Percentiles rank a stretch among this genome's conserved stretches.
Evolutionary conservation across 345 rosid species (phyloP).

Genomic region (Aethionema arabicum): DNA sequence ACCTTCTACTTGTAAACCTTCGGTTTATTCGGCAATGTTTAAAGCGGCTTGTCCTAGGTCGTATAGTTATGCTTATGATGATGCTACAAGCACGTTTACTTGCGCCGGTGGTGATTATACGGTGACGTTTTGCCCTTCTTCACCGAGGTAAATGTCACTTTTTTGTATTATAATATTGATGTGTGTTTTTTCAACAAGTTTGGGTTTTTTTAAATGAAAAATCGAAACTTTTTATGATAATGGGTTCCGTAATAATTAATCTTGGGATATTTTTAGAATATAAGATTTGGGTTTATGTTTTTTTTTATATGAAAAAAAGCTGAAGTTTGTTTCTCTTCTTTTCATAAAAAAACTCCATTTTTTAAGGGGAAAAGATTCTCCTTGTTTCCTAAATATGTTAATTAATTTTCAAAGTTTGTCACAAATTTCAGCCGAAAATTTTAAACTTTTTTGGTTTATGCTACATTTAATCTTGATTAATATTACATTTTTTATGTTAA

Average conservation of each 20-base stretch:
- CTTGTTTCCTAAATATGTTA: not conserved
- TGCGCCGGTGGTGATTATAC: slow-evolving; percentile 88
- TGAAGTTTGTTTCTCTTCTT: slow-evolving; percentile 37
- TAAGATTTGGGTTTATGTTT: slow-evolving; percentile 7
- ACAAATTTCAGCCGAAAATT: slow-evolving; percentile 4
- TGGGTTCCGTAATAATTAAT: slow-evolving; percentile 26
- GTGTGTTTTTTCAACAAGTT: slow-evolving; percentile 12
- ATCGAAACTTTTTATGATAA: not conserved
- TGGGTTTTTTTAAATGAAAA: not conserved
- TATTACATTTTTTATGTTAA: not conserved
- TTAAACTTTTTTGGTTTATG: not conserved
- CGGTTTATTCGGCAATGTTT: slow-evolving; percentile 86
- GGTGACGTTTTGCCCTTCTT: slow-evolving; percentile 90
- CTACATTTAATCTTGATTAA: not conserved
- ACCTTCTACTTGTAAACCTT: slow-evolving; percentile 78
- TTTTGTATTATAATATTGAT: not conserved
- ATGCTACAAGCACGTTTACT: slow-evolving; percentile 87
- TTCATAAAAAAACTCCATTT: slow-evolving; percentile 21
- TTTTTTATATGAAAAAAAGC: slow-evolving; percentile 17
- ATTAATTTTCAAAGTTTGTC: not conserved
- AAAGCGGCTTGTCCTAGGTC: slow-evolving; percentile 91
- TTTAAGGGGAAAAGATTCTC: slow-evolving; percentile 14
- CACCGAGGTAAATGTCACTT: slow-evolving; percentile 55
- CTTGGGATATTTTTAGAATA: slow-evolving; percentile 3
- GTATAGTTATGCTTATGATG: slow-evolving; percentile 94